phyloP scores from a whole-genome alignment of 1,139 yeast species.

The Hyphopichia fennica region DNA sequence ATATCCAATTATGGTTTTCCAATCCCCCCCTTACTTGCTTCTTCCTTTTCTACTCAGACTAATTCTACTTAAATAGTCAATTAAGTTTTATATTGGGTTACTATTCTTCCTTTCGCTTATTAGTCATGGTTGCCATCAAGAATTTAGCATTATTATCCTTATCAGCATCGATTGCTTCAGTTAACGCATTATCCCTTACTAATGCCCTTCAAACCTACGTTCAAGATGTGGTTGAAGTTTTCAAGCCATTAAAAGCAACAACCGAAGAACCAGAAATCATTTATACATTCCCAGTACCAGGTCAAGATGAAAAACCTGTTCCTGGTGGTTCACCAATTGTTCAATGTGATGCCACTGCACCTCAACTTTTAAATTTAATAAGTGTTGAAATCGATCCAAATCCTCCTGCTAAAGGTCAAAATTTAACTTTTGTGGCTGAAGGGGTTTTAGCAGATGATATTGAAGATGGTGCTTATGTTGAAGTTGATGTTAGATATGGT shows the following conservation, averaged over 20 bases:
- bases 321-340: conserved; percentile 89
- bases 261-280: conserved; percentile 7
- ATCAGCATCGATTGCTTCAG: conserved; percentile 13
- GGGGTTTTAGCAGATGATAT: conserved; percentile 61
- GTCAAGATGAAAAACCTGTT: conserved; percentile 57
- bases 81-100: no score
- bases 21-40: not conserved
- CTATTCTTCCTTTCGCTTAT: not conserved
- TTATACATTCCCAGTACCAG: conserved; percentile 18
- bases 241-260: conserved; percentile 8
- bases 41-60: not conserved
- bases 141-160: conserved; percentile 18
- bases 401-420: conserved; percentile 82
- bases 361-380: conserved; percentile 64
- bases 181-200: conserved; percentile 22
- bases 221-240: conserved; percentile 19
- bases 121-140: conserved; percentile 30
- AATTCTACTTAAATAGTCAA: no score
- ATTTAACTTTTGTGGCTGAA: conserved; percentile 73
- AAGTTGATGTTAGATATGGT: conserved; percentile 89
- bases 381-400: conserved; percentile 69
- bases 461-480: conserved; percentile 86
- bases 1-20: no score
- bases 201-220: conserved; percentile 18
- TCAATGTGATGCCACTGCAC: conserved; percentile 65